Conservation (phyloP, 257 asterid genomes). For the Mitragyna speciosa region DNA sequence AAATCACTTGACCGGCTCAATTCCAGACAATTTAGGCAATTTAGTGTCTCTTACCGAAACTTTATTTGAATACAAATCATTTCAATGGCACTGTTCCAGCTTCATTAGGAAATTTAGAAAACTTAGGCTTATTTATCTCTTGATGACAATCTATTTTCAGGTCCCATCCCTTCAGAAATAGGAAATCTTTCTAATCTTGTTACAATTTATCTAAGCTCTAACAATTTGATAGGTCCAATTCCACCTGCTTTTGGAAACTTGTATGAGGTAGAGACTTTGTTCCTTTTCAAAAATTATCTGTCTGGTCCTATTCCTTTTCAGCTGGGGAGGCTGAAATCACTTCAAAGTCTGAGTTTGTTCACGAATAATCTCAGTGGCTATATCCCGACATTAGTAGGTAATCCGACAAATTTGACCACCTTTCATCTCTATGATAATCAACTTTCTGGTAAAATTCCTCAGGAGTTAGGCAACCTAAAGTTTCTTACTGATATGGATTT, state of each 20-base stretch:
- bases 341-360: not conserved
- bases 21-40: no score
- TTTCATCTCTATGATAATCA: not conserved
- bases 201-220: not conserved
- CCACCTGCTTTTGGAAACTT: not conserved
- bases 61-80: no score
- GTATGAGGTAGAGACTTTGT: not conserved
- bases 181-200: not conserved
- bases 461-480: not conserved
- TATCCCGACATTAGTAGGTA: not conserved
- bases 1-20: no score
- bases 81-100: no score
- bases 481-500: not conserved
- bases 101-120: not conserved
- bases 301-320: slow-evolving; percentile 5
- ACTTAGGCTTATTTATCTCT: not conserved
- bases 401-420: not conserved
- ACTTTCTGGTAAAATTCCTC: not conserved
- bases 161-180: not conserved
- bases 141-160: not conserved
- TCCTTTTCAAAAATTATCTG: not conserved
- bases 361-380: not conserved
- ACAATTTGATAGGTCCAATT: not conserved
- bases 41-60: no score
- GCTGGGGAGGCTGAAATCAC: not conserved